Conservation (phyloP, 2,329 filamentous ascomycete genomes). For the Aureobasidium sp. region DNA sequence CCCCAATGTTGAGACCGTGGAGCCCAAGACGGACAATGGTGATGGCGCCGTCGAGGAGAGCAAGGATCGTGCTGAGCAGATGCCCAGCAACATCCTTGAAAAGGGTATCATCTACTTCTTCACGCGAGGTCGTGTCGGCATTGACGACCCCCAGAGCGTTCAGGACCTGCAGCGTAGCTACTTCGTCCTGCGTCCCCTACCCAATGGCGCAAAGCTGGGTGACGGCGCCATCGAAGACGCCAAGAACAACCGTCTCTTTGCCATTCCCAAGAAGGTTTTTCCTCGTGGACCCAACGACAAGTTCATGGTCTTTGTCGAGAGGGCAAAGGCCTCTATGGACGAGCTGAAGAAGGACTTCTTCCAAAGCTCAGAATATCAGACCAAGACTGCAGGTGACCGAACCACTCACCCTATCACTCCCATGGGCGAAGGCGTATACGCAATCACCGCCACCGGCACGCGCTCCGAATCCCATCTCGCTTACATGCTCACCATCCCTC, state of each 20-base stretch:
- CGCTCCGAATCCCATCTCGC: constrained; percentile 58
- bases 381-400: constrained; percentile 65
- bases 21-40: neutral
- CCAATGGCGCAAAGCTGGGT: constrained; percentile 58
- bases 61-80: constrained; percentile 43
- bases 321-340: constrained; percentile 57
- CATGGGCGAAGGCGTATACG: constrained; percentile 80
- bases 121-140: constrained; percentile 67
- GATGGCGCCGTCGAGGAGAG: constrained; percentile 42
- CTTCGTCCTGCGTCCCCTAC: constrained; percentile 70
- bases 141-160: constrained; percentile 61
- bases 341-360: constrained; percentile 69
- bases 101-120: constrained; percentile 93
- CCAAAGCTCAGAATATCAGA: constrained; percentile 60
- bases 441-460: constrained; percentile 64
- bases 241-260: constrained; percentile 62
- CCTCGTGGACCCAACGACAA: constrained; percentile 61
- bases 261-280: constrained; percentile 77
- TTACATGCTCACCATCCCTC: constrained; percentile 71
- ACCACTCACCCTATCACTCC: constrained; percentile 64
- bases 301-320: constrained; percentile 80
- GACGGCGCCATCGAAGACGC: constrained; percentile 50
- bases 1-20: neutral
- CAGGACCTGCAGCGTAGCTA: constrained; percentile 71
- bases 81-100: constrained; percentile 63